Evolutionary conservation across 305 asterid genomes (phyloP), one percentile per base, ranked within the genome.

Genomic region (Coffea humblotiana): DNA sequence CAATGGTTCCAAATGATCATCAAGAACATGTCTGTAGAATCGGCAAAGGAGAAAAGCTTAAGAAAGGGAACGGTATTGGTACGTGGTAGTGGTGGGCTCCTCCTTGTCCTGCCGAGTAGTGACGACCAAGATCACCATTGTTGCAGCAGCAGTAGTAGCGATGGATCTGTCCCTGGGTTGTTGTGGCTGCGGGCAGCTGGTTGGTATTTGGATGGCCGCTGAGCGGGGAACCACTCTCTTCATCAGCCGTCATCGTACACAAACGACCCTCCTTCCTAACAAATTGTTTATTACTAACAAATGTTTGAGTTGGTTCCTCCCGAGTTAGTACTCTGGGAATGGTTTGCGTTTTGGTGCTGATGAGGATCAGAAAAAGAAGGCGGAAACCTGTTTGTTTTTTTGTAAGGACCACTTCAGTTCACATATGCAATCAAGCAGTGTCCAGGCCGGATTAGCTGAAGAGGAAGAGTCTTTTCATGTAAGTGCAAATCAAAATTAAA

Each of bases 11-110:
- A 1, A 1, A 87, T 64, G 12, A 91, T 18, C 93, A 95, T 95
- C 88, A 95, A 73, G 23, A 90, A 58, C 47, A 76, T 83, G 85
- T 95, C 99, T 76, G 85, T 82, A 8, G 77, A 66, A 79, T 92
- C 98, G 6, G 97, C 88, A 80, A 94, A 95, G 27, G 75, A 72
- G 82, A 95, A 95, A 6, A 95, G 96, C 90, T 91, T 93, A 80
- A 83, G 72, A 76, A 95, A 92, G 0, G 99, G 90, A 47, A 95
- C 97, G 0, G 90, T 74, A 21, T 88, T 85, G 12, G 90, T 72
- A 21, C 88, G 61, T 16, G 60, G 60, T 54, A 51, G 19, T 19
- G 67, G 78, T 48, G 1, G 67, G 19, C 7, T 79, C 83, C 23
- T 79, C 54, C 12, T 86, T 77, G 49, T 68, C 78, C 49, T 61